Evolutionary conservation across 202 grass and related monocot genomes (phyloP), one percentile per base, ranked within the genome.

Genomic region (Setaria viridis): DNA sequence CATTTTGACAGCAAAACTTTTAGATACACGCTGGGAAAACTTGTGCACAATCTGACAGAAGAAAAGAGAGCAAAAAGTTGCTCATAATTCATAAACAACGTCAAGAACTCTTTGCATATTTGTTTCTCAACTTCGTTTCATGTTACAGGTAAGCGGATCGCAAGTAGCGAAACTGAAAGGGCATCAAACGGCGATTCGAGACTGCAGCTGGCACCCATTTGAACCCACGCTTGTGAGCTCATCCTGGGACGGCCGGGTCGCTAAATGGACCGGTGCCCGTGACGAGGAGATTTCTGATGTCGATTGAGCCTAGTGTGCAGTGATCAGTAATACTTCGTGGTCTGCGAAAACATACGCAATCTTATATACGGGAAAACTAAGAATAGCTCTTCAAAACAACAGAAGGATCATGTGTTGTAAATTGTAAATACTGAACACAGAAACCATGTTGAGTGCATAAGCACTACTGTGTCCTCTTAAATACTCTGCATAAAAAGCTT

Each of bases 201-300:
- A 98, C 74, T 95, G 92, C 84, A 98, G 85, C 49, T 98, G 95
- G 95, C 95, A 98, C 87, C 93, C 95, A 11, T 90, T 78, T 62
- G 77, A 90, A 13, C 91, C 95, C n/a, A 62, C 87, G 29, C 91
- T 98, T 9, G 91, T 98, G 50, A 93, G 88, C 78, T 95, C 91
- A 50, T 95, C 95, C 25, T 98, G 91, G 95, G 95, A 98, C 10
- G 89, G 92, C 5, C 67, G 46, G 15, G 45, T 95, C 20, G 68
- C 55, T n/a, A 88, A 82, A 72, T 98, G 95, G 95, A 86, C 88
- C 25, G 80, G 85, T 56, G 35, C 55, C 53, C 66, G 34, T 76
- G 54, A 79, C 25, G 60, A 86, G 71, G 41, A 70, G 41, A 66
- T 68, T 62, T 53, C 33, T n/a, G 79, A 84, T 80, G 53, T 75